phyloP scores from a whole-genome alignment of 345 rosid species.

The Nasturtium officinale region DNA sequence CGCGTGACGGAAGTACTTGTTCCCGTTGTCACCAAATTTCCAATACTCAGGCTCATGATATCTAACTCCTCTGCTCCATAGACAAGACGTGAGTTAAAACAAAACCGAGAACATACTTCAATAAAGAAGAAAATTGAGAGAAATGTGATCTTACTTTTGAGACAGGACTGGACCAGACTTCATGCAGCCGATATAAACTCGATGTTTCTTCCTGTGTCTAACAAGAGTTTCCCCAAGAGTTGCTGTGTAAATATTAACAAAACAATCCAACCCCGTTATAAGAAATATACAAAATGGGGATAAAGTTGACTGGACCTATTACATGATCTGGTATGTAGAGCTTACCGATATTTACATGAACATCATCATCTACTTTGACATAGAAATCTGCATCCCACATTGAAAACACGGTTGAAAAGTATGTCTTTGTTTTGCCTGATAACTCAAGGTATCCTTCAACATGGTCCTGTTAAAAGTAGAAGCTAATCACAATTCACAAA shows the following conservation, averaged over 20 bases:
- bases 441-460: slow-evolving; percentile 61
- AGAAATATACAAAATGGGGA: background rate
- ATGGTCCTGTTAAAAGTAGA: slow-evolving; percentile 52
- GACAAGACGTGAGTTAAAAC: slow-evolving; percentile 1
- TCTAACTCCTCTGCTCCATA: slow-evolving; percentile 70
- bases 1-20: slow-evolving; percentile 93
- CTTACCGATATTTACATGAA: slow-evolving; percentile 75
- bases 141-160: slow-evolving; percentile 60
- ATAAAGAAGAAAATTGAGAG: background rate
- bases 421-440: slow-evolving; percentile 56
- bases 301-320: background rate
- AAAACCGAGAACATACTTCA: background rate
- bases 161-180: slow-evolving; percentile 94
- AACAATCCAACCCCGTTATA: background rate
- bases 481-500: background rate
- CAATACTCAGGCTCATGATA: slow-evolving; percentile 95
- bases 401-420: slow-evolving; percentile 54
- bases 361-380: slow-evolving; percentile 77
- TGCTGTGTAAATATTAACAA: slow-evolving; percentile 26
- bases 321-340: background rate
- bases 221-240: slow-evolving; percentile 64
- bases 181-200: slow-evolving; percentile 94
- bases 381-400: slow-evolving; percentile 80
- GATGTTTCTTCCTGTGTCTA: slow-evolving; percentile 74
- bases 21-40: slow-evolving; percentile 98